A percentile compares a stretch with the other conserved stretches of the same genome.
Evolutionary conservation across 805 yeast species (phyloP).

Genomic region (Candida piceae): DNA sequence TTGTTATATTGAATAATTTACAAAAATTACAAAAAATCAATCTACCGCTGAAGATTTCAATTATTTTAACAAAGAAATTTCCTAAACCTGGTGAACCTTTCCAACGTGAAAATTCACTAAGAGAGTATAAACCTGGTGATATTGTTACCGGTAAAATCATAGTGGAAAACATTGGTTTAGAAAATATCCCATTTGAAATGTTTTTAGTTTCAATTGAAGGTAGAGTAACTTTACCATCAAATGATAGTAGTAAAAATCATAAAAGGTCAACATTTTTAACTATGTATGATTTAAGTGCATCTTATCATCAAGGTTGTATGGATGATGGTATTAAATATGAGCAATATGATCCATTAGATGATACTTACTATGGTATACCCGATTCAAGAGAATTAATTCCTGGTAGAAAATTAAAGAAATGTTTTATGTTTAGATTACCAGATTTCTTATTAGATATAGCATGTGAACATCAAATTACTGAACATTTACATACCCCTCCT

Average conservation of each 20-base stretch:
- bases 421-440: slow-evolving; percentile 54
- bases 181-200: slow-evolving; percentile 54
- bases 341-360: slow-evolving; percentile 23
- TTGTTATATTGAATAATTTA: slow-evolving; percentile 25
- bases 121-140: slow-evolving; percentile 67
- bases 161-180: slow-evolving; percentile 36
- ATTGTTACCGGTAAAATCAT: slow-evolving; percentile 51
- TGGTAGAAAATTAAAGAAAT: slow-evolving; percentile 45
- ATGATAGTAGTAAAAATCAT: not conserved
- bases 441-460: slow-evolving; percentile 43
- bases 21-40: slow-evolving; percentile 18
- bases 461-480: slow-evolving; percentile 38
- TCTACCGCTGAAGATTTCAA: slow-evolving; percentile 21
- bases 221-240: slow-evolving; percentile 25
- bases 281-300: slow-evolving; percentile 49
- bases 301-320: slow-evolving; percentile 37
- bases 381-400: slow-evolving; percentile 43
- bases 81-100: slow-evolving; percentile 25
- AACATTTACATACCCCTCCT: slow-evolving; percentile 36
- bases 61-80: slow-evolving; percentile 36
- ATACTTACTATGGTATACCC: slow-evolving; percentile 35
- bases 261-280: slow-evolving; percentile 34
- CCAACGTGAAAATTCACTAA: slow-evolving; percentile 32
- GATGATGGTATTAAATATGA: not conserved
- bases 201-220: slow-evolving; percentile 58